Evolutionary conservation across 805 yeast species (phyloP).

Genomic region (Candida incommunis): DNA sequence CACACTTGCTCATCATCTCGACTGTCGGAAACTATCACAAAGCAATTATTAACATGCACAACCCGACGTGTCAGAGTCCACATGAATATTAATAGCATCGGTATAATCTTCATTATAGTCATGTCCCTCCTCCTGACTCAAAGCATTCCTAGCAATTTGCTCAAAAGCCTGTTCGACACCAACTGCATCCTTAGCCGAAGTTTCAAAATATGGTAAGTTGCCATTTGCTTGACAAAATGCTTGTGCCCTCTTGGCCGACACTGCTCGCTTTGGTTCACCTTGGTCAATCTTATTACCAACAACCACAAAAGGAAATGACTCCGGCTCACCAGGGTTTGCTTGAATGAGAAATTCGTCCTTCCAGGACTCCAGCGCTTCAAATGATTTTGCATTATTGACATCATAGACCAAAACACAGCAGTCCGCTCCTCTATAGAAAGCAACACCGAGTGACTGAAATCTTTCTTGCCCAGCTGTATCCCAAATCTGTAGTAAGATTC

Average conservation of each 20-base stretch:
- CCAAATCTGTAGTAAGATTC: conserved; percentile 74
- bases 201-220: conserved; percentile 85
- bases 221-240: conserved; percentile 50
- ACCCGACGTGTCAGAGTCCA: background rate
- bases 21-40: too few relatives aligned
- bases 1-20: too few relatives aligned
- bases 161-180: conserved; percentile 94
- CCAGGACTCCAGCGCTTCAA: conserved; percentile 83
- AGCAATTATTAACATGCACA: background rate
- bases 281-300: conserved; percentile 92
- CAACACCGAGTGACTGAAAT: conserved; percentile 92
- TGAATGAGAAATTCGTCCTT: conserved; percentile 90
- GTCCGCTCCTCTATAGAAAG: conserved; percentile 95
- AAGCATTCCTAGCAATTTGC: conserved; percentile 87
- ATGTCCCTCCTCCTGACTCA: conserved; percentile 87
- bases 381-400: conserved; percentile 87
- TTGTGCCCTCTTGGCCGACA: conserved; percentile 45
- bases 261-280: conserved; percentile 76
- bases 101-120: conserved; percentile 89
- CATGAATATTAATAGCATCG: conserved; percentile 66
- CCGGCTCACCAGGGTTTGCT: conserved; percentile 87
- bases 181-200: conserved; percentile 94
- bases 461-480: conserved; percentile 99
- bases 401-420: conserved; percentile 94
- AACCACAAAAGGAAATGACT: conserved; percentile 88